Conservation (phyloP, 1,284 basidiomycete species). For the Naganishia cerealis region DNA sequence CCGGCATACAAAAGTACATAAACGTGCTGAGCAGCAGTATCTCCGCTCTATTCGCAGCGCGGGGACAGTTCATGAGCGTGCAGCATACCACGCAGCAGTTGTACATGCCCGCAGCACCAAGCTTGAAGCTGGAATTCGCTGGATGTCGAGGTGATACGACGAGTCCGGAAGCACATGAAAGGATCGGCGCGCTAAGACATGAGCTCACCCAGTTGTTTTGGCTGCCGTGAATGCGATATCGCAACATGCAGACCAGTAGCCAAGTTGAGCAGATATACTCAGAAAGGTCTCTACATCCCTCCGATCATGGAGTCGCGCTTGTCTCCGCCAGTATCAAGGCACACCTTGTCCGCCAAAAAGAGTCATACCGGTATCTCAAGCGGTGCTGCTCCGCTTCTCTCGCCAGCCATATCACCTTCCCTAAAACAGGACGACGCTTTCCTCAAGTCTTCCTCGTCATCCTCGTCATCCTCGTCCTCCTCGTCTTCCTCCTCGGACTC, state of each 20-base stretch:
- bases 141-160: neutral
- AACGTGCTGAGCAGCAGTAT: too few relatives aligned
- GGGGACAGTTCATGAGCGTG: too few relatives aligned
- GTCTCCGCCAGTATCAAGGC: constrained; percentile 1
- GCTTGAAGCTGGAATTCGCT: neutral
- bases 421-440: neutral
- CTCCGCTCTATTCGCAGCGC: too few relatives aligned
- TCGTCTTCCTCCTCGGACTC: constrained; percentile 1
- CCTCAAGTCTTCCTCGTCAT: neutral
- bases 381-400: constrained; percentile 1
- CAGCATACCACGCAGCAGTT: too few relatives aligned
- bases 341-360: neutral
- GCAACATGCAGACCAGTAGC: neutral
- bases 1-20: too few relatives aligned
- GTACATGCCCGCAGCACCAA: neutral
- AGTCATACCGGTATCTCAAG: neutral
- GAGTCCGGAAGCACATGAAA: neutral
- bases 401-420: neutral
- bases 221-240: neutral
- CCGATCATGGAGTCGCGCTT: neutral
- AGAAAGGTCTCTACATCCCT: neutral
- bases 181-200: constrained; percentile 12
- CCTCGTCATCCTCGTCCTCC: constrained; percentile 2
- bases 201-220: neutral
- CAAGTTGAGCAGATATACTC: neutral